Base-by-base conservation (phyloP, 2,329 filamentous ascomycete species). In the Falciphora oryzae region DNA sequence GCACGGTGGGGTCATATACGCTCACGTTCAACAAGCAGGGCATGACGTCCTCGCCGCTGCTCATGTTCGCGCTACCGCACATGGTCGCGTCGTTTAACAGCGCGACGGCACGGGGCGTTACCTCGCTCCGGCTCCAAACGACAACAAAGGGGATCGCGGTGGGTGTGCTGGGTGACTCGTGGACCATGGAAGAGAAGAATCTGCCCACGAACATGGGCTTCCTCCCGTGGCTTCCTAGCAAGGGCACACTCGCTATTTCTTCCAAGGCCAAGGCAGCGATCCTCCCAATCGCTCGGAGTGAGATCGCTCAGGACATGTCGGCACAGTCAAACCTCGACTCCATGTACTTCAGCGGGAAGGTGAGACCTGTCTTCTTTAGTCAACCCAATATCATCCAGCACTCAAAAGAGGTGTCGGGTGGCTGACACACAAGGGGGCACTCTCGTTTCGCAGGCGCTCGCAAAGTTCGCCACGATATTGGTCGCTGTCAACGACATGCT, bases 271-370 rank as follows among this genome's bases (percentile, higher is more conserved):
- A 88, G 69, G 73, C 80, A 2, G 78, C 80, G 2, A 89, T 96
- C 65, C 77, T 79, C 50, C 79, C 82, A 1, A 80, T 88, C 11
- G 90, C 92, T 1, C 80, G 82, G n/a, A 83, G 81, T 27, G 95
- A 99, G 74, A 79, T 96, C 0, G 83, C 85, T 0, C 89, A 95
- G 75, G 83, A 93, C 73, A 91, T 97, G 75, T 75, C 80, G n/a
- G 78, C 79, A 0, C 89, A 95, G 71, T 86, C 87, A 6, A 85
- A 95, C 68, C 79, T 91, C 50, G 85, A 94, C 73, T 96, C 92
- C 53, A 93, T 97, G 87, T 98, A 98, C 76, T 97, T 89, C 75
- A 91, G 90, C 69, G 95, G 95, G 70, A 98, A 94, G 81, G 89
- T 84, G 66, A 69, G 75, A 66, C n/a, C 18, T 14, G 22, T 22